These are phyloP conservation scores for Tulasnella calospora DNA, from an alignment of 768 basidiomycete species.

Conservation along the genomic window DNA sequence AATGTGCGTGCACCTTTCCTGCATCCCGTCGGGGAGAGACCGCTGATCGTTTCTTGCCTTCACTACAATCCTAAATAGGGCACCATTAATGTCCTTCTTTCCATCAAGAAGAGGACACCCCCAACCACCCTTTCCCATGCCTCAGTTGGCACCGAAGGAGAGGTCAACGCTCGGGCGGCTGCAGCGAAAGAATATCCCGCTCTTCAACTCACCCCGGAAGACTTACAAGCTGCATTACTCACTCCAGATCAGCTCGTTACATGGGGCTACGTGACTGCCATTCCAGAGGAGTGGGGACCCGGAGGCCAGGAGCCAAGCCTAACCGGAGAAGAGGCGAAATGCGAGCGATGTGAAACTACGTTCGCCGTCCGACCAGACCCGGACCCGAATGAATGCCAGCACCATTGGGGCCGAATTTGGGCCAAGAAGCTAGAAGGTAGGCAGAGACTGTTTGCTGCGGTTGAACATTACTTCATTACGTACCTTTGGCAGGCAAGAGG, in stretches of 20 bases:
- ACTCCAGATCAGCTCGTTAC: constrained; percentile 51
- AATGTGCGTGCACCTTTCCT: constrained; percentile 49
- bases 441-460: constrained; percentile 30
- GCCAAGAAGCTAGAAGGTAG: constrained; percentile 61
- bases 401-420: constrained; percentile 77
- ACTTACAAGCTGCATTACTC: constrained; percentile 57
- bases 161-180: constrained; percentile 53
- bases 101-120: constrained; percentile 48
- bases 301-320: constrained; percentile 61
- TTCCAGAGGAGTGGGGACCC: constrained; percentile 51
- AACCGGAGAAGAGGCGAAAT: constrained; percentile 56
- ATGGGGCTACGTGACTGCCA: constrained; percentile 67
- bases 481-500: constrained; percentile 52
- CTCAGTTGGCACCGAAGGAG: constrained; percentile 72
- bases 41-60: background rate
- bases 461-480: background rate
- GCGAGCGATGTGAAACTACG: constrained; percentile 70
- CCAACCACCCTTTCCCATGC: constrained; percentile 59
- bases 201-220: constrained; percentile 47
- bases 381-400: constrained; percentile 59
- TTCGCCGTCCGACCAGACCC: constrained; percentile 63
- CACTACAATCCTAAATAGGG: constrained; percentile 38
- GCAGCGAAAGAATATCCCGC: constrained; percentile 50
- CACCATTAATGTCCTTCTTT: constrained; percentile 48
- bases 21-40: background rate